Conservation (phyloP, 1,284 basidiomycete species). For the Ustilago crameri region DNA sequence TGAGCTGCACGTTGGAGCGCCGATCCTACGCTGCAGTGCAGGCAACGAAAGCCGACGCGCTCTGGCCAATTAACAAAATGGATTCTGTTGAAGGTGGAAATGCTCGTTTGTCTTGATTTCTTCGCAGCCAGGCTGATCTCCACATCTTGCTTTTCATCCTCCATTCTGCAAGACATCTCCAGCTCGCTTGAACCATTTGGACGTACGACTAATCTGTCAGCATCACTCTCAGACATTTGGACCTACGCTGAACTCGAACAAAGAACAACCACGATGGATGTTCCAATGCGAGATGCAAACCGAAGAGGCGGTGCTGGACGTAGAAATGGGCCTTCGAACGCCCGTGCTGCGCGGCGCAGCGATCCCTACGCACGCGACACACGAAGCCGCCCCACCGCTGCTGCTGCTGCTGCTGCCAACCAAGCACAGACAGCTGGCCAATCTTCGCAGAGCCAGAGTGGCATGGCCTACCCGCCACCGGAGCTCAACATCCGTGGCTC, state of each 20-base stretch:
- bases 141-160: no score
- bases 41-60: not conserved
- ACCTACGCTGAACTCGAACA: no score
- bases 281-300: conserved; percentile 36
- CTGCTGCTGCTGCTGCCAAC: not conserved
- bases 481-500: conserved; percentile 61
- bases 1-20: no score
- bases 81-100: not conserved
- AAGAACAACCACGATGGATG: conserved; percentile 24
- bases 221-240: no score
- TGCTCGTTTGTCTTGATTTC: no score
- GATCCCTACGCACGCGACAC: conserved; percentile 46
- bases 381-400: conserved; percentile 15
- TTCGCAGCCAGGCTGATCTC: no score
- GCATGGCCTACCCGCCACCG: conserved; percentile 49
- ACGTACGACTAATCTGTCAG: no score
- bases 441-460: conserved; percentile 3
- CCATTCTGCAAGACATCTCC: no score
- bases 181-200: no score
- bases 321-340: conserved; percentile 20
- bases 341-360: conserved; percentile 38
- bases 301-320: conserved; percentile 27
- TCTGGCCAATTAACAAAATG: not conserved
- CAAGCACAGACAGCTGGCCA: not conserved
- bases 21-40: not conserved